Percentiles rank a stretch among this genome's conserved stretches.
These are phyloP conservation scores for Ogataea salicorniae DNA, from an alignment of 805 yeast genomes.

Conservation along the genomic window DNA sequence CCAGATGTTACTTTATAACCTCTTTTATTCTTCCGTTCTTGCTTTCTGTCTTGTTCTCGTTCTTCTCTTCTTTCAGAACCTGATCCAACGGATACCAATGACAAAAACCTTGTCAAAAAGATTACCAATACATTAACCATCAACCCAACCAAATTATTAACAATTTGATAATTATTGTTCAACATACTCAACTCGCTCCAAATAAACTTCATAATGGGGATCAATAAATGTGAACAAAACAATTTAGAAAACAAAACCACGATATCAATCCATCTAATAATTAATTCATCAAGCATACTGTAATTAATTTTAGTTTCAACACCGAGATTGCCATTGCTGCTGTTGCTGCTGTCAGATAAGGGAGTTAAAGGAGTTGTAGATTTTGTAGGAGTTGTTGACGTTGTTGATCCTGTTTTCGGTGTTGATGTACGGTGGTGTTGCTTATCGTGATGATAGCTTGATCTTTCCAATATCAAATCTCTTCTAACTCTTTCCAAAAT, in stretches of 20 bases:
- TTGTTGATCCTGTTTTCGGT: background rate
- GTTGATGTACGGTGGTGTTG: background rate
- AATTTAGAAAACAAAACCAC: background rate
- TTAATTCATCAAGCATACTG: no score
- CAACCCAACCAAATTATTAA: conserved; percentile 1
- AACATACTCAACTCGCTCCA: conserved; percentile 4
- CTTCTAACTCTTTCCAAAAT: background rate
- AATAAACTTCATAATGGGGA: conserved; percentile 1
- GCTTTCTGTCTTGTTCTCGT: no score
- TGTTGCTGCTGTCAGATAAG: no score
- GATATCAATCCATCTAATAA: background rate
- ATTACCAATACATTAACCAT: background rate
- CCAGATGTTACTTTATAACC: background rate
- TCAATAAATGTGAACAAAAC: background rate
- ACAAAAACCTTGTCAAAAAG: background rate
- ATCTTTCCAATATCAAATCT: background rate
- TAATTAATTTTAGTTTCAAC: no score
- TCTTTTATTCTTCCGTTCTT: no score
- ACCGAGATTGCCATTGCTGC: no score
- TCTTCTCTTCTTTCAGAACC: background rate
- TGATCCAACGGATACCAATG: background rate
- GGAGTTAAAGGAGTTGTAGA: no score
- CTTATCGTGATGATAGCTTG: background rate
- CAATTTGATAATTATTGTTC: conserved; percentile 7
- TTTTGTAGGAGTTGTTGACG: background rate